Base-by-base conservation (phyloP, 2,329 filamentous ascomycete genomes). In the Aureobasidium uvarum region DNA sequence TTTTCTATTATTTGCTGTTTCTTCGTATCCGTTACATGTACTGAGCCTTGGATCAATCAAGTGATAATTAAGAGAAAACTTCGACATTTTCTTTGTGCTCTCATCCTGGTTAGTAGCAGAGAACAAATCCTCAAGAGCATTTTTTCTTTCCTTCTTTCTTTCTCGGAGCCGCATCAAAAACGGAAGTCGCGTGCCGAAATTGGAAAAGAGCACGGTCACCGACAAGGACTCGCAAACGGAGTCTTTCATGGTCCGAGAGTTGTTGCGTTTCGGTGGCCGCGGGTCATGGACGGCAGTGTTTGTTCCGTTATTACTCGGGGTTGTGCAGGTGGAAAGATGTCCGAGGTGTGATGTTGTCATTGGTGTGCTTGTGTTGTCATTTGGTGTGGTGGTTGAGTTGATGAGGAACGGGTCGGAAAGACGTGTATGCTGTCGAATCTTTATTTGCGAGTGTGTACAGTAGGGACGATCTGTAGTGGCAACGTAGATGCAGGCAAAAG, bases 131-230 rank as follows among this genome's bases (percentile, higher is more conserved):
- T n/a, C n/a, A n/a, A n/a, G n/a, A n/a, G n/a, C n/a, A n/a, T n/a
- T n/a, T n/a, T n/a, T n/a, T n/a, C n/a, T n/a, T n/a, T n/a, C n/a
- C n/a, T n/a, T n/a, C n/a, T 46, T 28, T 28, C 14, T 23, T 23
- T 16, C 36, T 38, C 3, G 16, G 23, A 10, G 43, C 20, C 3
- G 38, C 14, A 1, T 16, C 14, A 41, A 41, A 25, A 41, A 23
- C 52, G 52, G 52, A 31, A 56, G 52, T 20, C 38, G n/a, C 7
- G 38, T 43, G 38, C 52, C 52, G 52, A 56, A 6, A 56, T 56
- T 41, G 7, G 52, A 20, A 18, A 18, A 18, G 16, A 10, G 52
- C 52, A 56, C 52, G 38, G 52, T 43, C 33, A 41, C 36, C n/a
- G 7, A 2, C 23, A 28, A 5, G 20, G 10, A 28, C 18, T 28